Evolutionary conservation across 805 yeast species (phyloP), one percentile per base, ranked within the genome.

Genomic region (Blastobotrys muscicola): DNA sequence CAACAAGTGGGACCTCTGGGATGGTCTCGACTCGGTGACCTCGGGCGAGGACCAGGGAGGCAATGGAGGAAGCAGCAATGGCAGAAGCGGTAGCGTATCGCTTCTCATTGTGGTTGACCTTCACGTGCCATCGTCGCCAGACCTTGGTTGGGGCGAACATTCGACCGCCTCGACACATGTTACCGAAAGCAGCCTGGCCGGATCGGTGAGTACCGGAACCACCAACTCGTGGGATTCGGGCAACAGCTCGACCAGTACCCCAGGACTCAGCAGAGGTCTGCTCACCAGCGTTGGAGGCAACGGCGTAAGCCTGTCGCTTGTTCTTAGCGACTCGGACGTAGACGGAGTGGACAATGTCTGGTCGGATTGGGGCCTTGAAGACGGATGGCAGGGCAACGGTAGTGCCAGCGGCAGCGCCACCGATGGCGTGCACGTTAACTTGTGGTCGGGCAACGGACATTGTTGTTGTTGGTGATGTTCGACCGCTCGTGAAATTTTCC

Each of bases 171-270:
- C 98, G 90, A 82, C 98, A 92, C 98, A 92, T 92, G 92, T 92
- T 92, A 83, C 98, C 98, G 82, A 92, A 92, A 71, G 98, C 98
- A 74, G 87, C 98, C 77, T 92, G 98, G 74, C 98, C 98, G 58
- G 97, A 78, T 78, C 98, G 89, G 94, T 87, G 96, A 72, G 98
- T 92, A 85, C 98, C 98, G 71, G 95, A 89, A 79, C 98, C 98
- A 76, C 96, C 96, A 70, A 92, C 97, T 82, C 98, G 89, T 80
- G 98, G 98, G 73, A 92, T 90, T 82, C 98, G 90, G 77, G 98
- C 97, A 69, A 92, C 96, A 75, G 98, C 98, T 80, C 98, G 89
- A 81, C 98, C 98, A 65, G 98, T 92, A 87, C 98, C 98, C 98
- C 98, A 92, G 56, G 98, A 92, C 78, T 87, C 97, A 71, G 98